These are phyloP conservation scores for Cnidoscolus chayamansa DNA, from an alignment of 441 rosid genomes.

Conservation along the genomic window DNA sequence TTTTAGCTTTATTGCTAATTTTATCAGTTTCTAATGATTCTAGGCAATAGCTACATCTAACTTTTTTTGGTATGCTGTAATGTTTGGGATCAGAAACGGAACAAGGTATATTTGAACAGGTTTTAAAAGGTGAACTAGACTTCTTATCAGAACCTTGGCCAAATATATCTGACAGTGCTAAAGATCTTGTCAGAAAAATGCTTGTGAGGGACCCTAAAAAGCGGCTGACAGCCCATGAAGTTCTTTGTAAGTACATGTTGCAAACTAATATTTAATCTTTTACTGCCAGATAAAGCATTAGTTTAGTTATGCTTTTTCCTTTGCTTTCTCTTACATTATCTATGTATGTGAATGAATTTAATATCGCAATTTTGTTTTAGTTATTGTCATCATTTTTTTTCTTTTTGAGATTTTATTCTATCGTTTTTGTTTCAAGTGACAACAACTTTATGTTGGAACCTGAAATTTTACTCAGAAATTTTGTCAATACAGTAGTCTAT, in stretches of 20 bases:
- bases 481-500: neutral
- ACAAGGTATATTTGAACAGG: constrained; percentile 93
- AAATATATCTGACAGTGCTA: constrained; percentile 67
- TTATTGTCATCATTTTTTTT: neutral
- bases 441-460: too few relatives aligned
- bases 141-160: constrained; percentile 94
- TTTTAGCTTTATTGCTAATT: constrained; percentile 5
- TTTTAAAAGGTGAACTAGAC: constrained; percentile 82
- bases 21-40: constrained; percentile 10
- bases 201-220: constrained; percentile 77
- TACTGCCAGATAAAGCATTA: neutral
- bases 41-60: constrained; percentile 18
- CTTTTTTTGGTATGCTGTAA: constrained; percentile 11
- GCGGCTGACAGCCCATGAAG: constrained; percentile 83
- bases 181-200: constrained; percentile 83
- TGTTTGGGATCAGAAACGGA: constrained; percentile 65
- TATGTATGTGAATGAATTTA: neutral
- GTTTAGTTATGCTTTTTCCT: neutral
- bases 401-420: neutral
- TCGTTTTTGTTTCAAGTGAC: neutral
- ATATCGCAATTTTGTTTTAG: neutral
- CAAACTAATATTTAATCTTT: neutral
- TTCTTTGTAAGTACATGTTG: constrained; percentile 55
- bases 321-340: neutral
- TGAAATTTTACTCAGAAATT: too few relatives aligned